Base-by-base conservation (phyloP, 2,329 filamentous ascomycete genomes). In the Scopulariopsis brevicaulis region DNA sequence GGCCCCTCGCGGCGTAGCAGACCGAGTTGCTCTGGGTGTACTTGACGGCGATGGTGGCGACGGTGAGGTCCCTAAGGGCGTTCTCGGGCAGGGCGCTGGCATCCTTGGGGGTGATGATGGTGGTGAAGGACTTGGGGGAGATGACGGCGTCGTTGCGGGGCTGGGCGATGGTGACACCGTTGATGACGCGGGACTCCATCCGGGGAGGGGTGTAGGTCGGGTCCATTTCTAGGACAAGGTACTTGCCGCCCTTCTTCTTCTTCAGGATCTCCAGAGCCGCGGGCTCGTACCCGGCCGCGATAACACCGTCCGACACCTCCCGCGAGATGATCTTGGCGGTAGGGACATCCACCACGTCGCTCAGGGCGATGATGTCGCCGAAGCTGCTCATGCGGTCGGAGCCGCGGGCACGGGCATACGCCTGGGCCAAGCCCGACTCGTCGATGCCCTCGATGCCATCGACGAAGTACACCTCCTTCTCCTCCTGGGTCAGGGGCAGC, bases 1-100 rank as follows among this genome's bases (percentile, higher is more conserved):
- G 94, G 54, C 94, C 94, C 67, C 96, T 92, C 62, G 90, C 80
- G 58, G 94, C 92, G 70, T 97, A 99, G 82, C 93, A 97, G 63
- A 99, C 94, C 28, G 92, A 96, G 83, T 99, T 99, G 70, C 91
- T 96, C 76, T 99, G 92, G 1, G 94, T 99, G 79, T 96, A 99
- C 77, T 99, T 99, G 66, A 97, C 81, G 37, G 94, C 91, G 68
- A 99, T 96, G 58, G 94, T 99, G 58, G 94, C 94, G 53, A 99
- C 87, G 32, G 93, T 92, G 63, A 99, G 78, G 68, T 99, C 94
- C 61, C 93, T 86, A 61, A 93, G 80, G 56, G 94, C 94, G 58
- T 83, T 81, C 67, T 94, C 90, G 46, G 92, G 83, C 22, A 99
- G 82, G 20, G 82, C 72, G 46, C 77, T 74, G 56, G 84, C 80